Percentiles rank a stretch among this genome's conserved stretches.
Evolutionary conservation across 208 protist species (phyloP).

Genomic region (Crithidia fasciculata): DNA sequence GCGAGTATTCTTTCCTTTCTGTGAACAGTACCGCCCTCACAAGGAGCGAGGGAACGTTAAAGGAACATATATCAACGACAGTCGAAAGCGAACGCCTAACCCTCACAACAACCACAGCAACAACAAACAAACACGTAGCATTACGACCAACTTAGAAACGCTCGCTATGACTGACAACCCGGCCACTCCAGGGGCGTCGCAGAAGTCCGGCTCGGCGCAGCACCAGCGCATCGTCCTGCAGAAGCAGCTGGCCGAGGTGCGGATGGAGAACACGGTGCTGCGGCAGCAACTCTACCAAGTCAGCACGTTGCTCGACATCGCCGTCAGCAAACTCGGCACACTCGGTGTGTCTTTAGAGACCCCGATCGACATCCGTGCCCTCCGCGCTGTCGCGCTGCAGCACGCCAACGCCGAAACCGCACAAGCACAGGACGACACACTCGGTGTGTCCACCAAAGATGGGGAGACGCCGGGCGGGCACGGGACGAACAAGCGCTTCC

Average conservation of each 20-base stretch:
- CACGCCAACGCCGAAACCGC: slow-evolving; percentile 34
- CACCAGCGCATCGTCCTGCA: slow-evolving; percentile 81
- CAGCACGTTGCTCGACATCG: slow-evolving; percentile 81
- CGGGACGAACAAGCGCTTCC: slow-evolving; percentile 50
- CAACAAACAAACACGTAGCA: not conserved
- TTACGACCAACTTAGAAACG: not conserved
- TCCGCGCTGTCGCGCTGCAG: slow-evolving; percentile 63
- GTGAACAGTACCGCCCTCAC: too few relatives aligned
- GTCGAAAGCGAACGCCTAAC: not conserved
- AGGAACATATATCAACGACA: not conserved
- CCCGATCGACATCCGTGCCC: slow-evolving; percentile 74
- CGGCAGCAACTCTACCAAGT: slow-evolving; percentile 83
- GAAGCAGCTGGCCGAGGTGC: slow-evolving; percentile 67
- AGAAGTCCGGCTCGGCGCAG: slow-evolving; percentile 55
- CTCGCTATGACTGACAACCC: slow-evolving; percentile 16
- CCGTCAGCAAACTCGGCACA: slow-evolving; percentile 80
- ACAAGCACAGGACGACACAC: slow-evolving; percentile 28
- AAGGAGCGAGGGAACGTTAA: too few relatives aligned
- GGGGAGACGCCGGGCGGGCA: slow-evolving; percentile 20
- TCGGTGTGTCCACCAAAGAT: slow-evolving; percentile 22
- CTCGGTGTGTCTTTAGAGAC: slow-evolving; percentile 79
- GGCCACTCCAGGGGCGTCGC: slow-evolving; percentile 26
- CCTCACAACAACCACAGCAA: not conserved
- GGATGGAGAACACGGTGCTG: slow-evolving; percentile 82
- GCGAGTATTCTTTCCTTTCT: not conserved